Base-by-base conservation (phyloP, 169 alveolate species). In the Eimeria necatrix region DNA sequence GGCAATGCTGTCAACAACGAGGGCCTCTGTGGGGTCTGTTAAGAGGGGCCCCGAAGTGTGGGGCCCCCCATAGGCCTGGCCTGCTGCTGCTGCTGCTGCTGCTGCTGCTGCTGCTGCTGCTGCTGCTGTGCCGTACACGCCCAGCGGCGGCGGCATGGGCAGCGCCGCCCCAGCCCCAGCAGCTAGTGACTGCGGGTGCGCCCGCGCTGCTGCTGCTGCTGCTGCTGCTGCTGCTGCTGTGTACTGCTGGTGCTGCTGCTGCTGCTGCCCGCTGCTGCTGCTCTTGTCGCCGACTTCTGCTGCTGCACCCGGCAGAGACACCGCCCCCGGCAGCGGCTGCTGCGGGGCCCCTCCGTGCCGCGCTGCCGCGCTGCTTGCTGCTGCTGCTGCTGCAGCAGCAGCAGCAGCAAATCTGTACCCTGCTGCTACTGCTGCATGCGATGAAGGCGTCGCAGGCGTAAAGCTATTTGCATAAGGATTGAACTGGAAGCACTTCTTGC, bases 381-480 rank as follows among this genome's bases (percentile, higher is more conserved):
- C 14, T 56, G 64, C 14, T 56, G 64, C 64, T 56, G 64, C 64
- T 56, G 64, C 64, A 56, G 20, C 64, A 9, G 20, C 64, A 56
- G 64, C 64, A 56, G 14, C 64, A 56, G 64, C 64, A 14, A 56
- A 14, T 8, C 64, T 8, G 64, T 56, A 56, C 20, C 20, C 14
- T 56, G 64, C 64, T 56, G 64, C 64, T n/a, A n/a, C n/a, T n/a
- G n/a, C n/a, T n/a, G n/a, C n/a, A n/a, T n/a, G n/a, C n/a, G n/a
- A 68, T 16, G 78, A 84, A 22, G 91, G 78, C 24, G 91, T 84
- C 10, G 91, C 49, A 22, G 94, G 94, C 51, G 94, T 90, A 56
- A 90, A 90, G 71, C 87, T 59, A 64, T 74, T 90, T 52, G 94
- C 94, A 80, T 90, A 60, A 18, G 94, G 94, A 32, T 90, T 90